A percentile compares a stretch with the other conserved stretches of the same genome.
These are phyloP conservation scores for Luffa acutangula DNA, from an alignment of 306 rosid genomes.

Conservation along the genomic window DNA sequence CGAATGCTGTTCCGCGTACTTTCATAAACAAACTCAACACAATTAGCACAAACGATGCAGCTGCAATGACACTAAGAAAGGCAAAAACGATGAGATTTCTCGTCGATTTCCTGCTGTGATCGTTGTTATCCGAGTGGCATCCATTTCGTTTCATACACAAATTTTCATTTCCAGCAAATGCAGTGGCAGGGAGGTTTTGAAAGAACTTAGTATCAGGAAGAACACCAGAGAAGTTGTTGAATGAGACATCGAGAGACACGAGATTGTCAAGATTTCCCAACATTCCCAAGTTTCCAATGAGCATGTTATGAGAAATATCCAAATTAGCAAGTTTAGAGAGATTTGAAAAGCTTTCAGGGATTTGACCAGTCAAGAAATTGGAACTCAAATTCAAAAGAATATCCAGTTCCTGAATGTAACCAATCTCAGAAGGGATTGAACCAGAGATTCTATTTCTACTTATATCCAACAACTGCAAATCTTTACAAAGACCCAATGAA, in stretches of 20 bases:
- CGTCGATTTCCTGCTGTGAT: slow-evolving; percentile 29
- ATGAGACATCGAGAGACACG: slow-evolving; percentile 75
- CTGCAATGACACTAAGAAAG: slow-evolving; percentile 50
- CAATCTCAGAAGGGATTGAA: slow-evolving; percentile 65
- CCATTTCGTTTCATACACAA: slow-evolving; percentile 46
- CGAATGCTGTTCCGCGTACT: slow-evolving; percentile 31
- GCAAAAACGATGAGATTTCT: slow-evolving; percentile 41
- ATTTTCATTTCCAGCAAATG: slow-evolving; percentile 54
- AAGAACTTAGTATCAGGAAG: slow-evolving; percentile 78
- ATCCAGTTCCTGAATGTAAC: slow-evolving; percentile 65
- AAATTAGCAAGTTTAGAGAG: slow-evolving; percentile 77
- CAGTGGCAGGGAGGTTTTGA: slow-evolving; percentile 49
- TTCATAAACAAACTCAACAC: slow-evolving; percentile 45
- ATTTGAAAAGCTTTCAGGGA: slow-evolving; percentile 72
- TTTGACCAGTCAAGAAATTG: slow-evolving; percentile 62
- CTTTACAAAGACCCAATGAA: slow-evolving; percentile 60
- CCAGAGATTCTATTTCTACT: slow-evolving; percentile 63
- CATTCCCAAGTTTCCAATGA: slow-evolving; percentile 51
- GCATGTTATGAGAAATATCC: slow-evolving; percentile 77
- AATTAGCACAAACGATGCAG: slow-evolving; percentile 35
- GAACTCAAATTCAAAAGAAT: slow-evolving; percentile 82
- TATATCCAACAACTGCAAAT: slow-evolving; percentile 75
- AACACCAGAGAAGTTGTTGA: slow-evolving; percentile 62
- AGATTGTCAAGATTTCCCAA: slow-evolving; percentile 61
- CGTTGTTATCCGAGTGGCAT: slow-evolving; percentile 27